phyloP scores from a whole-genome alignment of 2,329 filamentous ascomycete genomes.

The Cladophialophora immunda region DNA sequence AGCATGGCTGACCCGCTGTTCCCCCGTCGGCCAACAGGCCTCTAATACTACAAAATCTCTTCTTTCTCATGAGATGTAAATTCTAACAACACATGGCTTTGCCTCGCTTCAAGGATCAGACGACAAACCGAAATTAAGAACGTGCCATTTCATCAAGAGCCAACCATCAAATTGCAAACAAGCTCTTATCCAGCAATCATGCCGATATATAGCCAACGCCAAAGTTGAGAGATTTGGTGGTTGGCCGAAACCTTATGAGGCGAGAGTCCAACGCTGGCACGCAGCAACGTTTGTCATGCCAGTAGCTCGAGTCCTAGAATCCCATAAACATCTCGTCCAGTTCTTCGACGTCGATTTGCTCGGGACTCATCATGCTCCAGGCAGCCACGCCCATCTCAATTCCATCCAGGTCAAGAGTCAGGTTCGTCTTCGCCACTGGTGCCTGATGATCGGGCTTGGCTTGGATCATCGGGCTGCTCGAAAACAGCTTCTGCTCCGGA shows the following conservation, averaged over 20 bases:
- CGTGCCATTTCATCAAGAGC: constrained; percentile 1
- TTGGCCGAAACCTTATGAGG: neutral
- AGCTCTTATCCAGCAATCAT: constrained; percentile 2
- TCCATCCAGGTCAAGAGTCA: constrained; percentile 56
- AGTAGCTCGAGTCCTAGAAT: constrained; percentile 21
- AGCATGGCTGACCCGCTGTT: neutral
- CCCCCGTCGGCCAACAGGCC: constrained; percentile 6
- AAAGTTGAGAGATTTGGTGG: neutral
- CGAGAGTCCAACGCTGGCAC: neutral
- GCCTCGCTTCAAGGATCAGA: constrained; percentile 10
- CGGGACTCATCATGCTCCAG: constrained; percentile 74
- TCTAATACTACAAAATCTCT: constrained; percentile 24
- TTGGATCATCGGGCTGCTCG: constrained; percentile 50
- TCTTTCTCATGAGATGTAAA: constrained; percentile 17
- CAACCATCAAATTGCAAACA: neutral
- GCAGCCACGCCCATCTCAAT: constrained; percentile 60
- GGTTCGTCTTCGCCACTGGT: constrained; percentile 46
- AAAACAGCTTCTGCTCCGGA: constrained; percentile 48
- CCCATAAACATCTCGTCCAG: constrained; percentile 85
- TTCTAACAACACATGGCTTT: constrained; percentile 8
- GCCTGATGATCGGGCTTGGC: constrained; percentile 32
- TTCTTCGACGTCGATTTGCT: constrained; percentile 91
- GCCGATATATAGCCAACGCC: neutral
- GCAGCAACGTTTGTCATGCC: neutral
- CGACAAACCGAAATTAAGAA: constrained; percentile 10